Percentiles rank a stretch among this genome's conserved stretches.
Evolutionary conservation across 2,329 filamentous ascomycete species (phyloP).

Genomic region (Fusarium sacchari): DNA sequence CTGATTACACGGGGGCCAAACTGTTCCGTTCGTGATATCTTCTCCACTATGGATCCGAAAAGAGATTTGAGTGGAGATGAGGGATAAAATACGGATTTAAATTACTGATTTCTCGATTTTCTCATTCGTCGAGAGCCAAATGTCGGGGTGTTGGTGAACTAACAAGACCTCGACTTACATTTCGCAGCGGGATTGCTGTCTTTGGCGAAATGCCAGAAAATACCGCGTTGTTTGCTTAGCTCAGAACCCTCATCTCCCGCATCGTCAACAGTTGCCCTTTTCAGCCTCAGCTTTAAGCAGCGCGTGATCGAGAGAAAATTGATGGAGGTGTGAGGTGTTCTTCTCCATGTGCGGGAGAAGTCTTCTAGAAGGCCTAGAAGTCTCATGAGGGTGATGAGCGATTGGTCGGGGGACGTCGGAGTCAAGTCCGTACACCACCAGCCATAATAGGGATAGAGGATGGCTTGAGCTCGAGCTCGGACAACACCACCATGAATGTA

Average conservation of each 20-base stretch:
- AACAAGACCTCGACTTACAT: background rate
- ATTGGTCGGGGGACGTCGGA: slow-evolving; percentile 20
- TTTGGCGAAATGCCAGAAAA: slow-evolving; percentile 6
- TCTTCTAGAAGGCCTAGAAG: slow-evolving; percentile 41
- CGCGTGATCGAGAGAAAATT: slow-evolving; percentile 29
- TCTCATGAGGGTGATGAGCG: background rate
- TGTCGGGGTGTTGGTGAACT: background rate
- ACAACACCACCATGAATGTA: background rate
- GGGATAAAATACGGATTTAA: slow-evolving; percentile 21
- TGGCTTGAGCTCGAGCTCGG: background rate
- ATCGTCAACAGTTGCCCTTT: slow-evolving; percentile 12
- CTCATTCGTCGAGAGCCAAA: background rate
- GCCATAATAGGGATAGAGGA: background rate
- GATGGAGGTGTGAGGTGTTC: slow-evolving; percentile 3
- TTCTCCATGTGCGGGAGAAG: slow-evolving; percentile 39
- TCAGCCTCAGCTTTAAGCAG: background rate
- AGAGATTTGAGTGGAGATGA: slow-evolving; percentile 16
- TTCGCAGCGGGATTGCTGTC: background rate
- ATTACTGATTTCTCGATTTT: background rate
- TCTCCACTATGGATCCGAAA: slow-evolving; percentile 9
- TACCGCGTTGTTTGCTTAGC: background rate
- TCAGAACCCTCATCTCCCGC: background rate
- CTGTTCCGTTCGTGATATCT: slow-evolving; percentile 2
- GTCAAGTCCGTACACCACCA: slow-evolving; percentile 14
- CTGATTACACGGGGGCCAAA: slow-evolving; percentile 16